phyloP scores from a whole-genome alignment of 192 early-diverging fungal genomes.

The Dispira simplex region DNA sequence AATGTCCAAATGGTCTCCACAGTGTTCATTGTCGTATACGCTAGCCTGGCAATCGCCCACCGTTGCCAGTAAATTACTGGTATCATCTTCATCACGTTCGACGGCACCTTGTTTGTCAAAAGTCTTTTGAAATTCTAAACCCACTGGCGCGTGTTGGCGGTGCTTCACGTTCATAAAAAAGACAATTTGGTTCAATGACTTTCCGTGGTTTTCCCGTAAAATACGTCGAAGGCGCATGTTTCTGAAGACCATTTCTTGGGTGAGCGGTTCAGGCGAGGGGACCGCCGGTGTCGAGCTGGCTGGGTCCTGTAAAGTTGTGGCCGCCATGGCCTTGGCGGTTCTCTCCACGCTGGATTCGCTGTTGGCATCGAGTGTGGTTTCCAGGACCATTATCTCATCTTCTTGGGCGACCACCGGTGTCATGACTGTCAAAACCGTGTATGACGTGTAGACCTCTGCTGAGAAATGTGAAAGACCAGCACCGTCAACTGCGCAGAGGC shows the following conservation, averaged over 20 bases:
- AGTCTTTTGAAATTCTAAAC: slow-evolving; percentile 19
- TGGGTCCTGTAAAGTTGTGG: no score
- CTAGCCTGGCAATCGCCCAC: slow-evolving; percentile 58
- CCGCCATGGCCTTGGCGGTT: no score
- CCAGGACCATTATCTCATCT: no score
- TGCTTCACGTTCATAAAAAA: slow-evolving; percentile 52
- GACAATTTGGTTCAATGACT: slow-evolving; percentile 50
- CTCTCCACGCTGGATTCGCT: no score
- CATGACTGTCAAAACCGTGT: no score
- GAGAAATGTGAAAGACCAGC: no score
- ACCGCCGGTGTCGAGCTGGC: no score
- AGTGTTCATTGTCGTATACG: slow-evolving; percentile 88
- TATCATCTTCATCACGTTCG: slow-evolving; percentile 42
- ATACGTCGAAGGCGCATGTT: slow-evolving; percentile 73
- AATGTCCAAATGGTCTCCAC: slow-evolving; percentile 84
- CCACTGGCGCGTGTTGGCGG: slow-evolving; percentile 13
- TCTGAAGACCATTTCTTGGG: slow-evolving; percentile 39
- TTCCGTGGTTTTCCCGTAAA: slow-evolving; percentile 79
- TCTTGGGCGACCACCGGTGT: no score
- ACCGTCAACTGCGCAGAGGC: no score
- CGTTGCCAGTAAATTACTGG: slow-evolving; percentile 58
- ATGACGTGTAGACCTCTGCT: no score
- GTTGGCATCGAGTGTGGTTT: no score
- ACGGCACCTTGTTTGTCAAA: slow-evolving; percentile 60
- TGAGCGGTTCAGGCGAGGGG: slow-evolving; percentile 15